Percentiles rank a stretch among this genome's conserved stretches.
phyloP scores from a whole-genome alignment of 2,329 filamentous ascomycete species.

The Aureobasidium sp. region DNA sequence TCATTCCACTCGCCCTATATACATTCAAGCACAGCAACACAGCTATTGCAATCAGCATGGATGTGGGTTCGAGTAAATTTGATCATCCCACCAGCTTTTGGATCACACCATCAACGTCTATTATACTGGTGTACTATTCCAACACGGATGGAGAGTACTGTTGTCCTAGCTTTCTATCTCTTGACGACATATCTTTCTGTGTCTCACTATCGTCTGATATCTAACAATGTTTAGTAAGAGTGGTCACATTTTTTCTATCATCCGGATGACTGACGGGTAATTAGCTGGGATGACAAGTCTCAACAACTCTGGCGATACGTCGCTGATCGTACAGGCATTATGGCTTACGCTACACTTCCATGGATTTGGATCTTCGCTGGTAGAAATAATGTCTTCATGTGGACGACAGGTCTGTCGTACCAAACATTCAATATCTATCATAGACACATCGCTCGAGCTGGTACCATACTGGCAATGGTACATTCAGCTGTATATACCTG shows the following conservation, averaged over 20 bases:
- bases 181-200: slow-evolving; percentile 36
- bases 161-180: slow-evolving; percentile 36
- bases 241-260: not conserved
- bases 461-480: slow-evolving; percentile 52
- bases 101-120: slow-evolving; percentile 32
- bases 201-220: slow-evolving; percentile 37
- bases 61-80: slow-evolving; percentile 30
- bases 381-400: slow-evolving; percentile 57
- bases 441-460: slow-evolving; percentile 55
- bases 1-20: too few species aligned
- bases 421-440: slow-evolving; percentile 59
- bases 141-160: slow-evolving; percentile 38
- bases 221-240: slow-evolving; percentile 40
- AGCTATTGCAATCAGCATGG: not conserved
- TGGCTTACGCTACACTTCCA: slow-evolving; percentile 56
- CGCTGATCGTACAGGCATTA: slow-evolving; percentile 54
- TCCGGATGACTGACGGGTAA: not conserved
- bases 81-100: slow-evolving; percentile 35
- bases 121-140: slow-evolving; percentile 39
- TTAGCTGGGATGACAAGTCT: slow-evolving; percentile 21
- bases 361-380: slow-evolving; percentile 58
- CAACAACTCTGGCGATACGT: slow-evolving; percentile 45
- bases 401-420: slow-evolving; percentile 62
- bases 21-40: not conserved
- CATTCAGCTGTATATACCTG: slow-evolving; percentile 53